Evolutionary conservation across 176 grass and related monocot genomes (phyloP), one percentile per base, ranked within the genome.

Genomic region (Oryza australiensis): DNA sequence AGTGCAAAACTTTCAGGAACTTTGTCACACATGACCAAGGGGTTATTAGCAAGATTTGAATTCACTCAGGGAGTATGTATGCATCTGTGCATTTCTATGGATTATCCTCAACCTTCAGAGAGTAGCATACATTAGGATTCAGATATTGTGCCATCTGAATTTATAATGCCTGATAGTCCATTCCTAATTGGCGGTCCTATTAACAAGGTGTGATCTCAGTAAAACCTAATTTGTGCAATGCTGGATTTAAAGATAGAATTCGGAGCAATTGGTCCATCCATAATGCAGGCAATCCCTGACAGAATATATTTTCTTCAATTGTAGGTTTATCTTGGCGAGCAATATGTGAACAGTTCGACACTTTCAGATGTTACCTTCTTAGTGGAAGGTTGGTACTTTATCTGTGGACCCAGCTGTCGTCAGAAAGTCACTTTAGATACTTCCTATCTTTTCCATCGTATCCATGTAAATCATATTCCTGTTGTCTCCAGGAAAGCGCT

Each of bases 331-430:
- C 89, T 99, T 74, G 97, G 97, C 0, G 91, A 99, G 78, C 97
- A 94, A 84, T 99, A 94, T 45, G 97, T 99, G 73, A 99, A 99
- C 86, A 96, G 86, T 81, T 83, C 91, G 53, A 99, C 93, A 83
- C 91, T 99, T 74, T 92, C 97, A 76, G 97, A 99, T 75, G 97
- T 99, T 72, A 99, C 80, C 62, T 99, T 99, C 73, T 92, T 99
- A 74, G 97, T 99, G 64, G 97, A 99, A 99, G 97, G 97, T 96
- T 80, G 26, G 87, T 76, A 26, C 22, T 76, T 63, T 22, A 55
- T 86, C 87, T 88, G 30, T 41, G 40, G 9, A 46, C 28, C 62
- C 22, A 77, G 46, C 28, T 78, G 20, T 79, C 7, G 51, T 49
- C 29, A 74, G 12, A 37, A 74, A 74, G 24, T 48, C 53, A 72